These are phyloP conservation scores for Harringtonia lauricola DNA, from an alignment of 2,329 filamentous ascomycete species.

Conservation along the genomic window DNA sequence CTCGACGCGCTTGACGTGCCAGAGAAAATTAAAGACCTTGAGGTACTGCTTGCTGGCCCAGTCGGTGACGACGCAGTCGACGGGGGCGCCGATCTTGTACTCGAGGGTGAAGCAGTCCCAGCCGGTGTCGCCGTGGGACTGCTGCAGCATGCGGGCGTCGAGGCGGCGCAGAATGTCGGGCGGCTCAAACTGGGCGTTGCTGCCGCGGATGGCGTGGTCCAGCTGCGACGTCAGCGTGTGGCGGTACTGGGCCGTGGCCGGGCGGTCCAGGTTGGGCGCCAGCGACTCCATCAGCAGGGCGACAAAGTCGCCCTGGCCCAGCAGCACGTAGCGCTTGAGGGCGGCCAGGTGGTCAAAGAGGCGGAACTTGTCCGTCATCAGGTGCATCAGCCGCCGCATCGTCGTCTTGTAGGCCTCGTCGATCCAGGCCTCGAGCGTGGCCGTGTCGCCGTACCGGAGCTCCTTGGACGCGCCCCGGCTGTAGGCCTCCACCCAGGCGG, in stretches of 20 bases:
- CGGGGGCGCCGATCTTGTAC: constrained; percentile 93
- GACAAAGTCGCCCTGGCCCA: constrained; percentile 96
- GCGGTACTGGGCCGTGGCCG: constrained; percentile 92
- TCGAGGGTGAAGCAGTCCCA: constrained; percentile 99
- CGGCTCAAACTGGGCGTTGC: constrained; percentile 91
- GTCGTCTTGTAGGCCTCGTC: constrained; percentile 97
- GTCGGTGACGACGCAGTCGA: constrained; percentile 93
- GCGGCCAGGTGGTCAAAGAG: constrained; percentile 86
- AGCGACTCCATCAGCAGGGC: constrained; percentile 94
- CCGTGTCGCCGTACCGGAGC: constrained; percentile 84
- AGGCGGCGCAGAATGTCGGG: constrained; percentile 83
- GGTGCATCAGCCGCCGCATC: constrained; percentile 84
- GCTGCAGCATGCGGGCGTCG: constrained; percentile 95
- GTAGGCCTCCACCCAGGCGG: constrained; percentile 90
- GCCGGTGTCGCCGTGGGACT: constrained; percentile 92
- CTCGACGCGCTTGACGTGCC: constrained; percentile 95
- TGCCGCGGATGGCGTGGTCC: constrained; percentile 92
- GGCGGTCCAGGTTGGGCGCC: constrained; percentile 82
- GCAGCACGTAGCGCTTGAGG: constrained; percentile 85
- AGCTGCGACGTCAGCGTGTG: constrained; percentile 96
- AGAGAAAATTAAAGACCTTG: constrained; percentile 98
- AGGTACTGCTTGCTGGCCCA: constrained; percentile 95
- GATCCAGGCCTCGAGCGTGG: constrained; percentile 82
- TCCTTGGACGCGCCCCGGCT: constrained; percentile 89
- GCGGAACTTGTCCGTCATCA: constrained; percentile 94